These are phyloP conservation scores for Centella asiatica DNA, from an alignment of 129 eudicot genomes.

Conservation along the genomic window DNA sequence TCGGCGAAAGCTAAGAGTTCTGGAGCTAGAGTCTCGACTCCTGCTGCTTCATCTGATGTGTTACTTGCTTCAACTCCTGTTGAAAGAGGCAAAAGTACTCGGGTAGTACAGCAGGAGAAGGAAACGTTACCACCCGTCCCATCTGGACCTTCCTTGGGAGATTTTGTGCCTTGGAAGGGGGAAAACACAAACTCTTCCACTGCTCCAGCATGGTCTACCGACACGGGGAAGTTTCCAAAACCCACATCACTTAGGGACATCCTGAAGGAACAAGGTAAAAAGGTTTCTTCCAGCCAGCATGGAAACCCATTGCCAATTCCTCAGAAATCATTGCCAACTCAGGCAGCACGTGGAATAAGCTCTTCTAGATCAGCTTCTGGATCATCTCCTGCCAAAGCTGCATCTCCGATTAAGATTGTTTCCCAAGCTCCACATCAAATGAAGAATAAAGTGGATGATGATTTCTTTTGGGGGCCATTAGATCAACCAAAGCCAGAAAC, in stretches of 20 bases:
- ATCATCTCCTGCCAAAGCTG: constrained; percentile 58
- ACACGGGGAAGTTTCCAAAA: constrained; percentile 46
- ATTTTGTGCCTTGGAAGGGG: constrained; percentile 89
- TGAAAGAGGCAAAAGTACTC: constrained; percentile 50
- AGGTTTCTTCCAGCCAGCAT: constrained; percentile 31
- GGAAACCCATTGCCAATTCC: constrained; percentile 31
- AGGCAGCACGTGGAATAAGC: constrained; percentile 41
- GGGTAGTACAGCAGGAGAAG: constrained; percentile 43
- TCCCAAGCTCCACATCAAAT: constrained; percentile 35
- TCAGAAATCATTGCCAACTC: constrained; percentile 38
- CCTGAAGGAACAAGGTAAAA: constrained; percentile 72
- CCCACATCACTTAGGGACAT: constrained; percentile 80
- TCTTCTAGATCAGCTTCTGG: constrained; percentile 43
- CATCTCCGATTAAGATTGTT: constrained; percentile 39
- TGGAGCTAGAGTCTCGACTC: constrained; percentile 40
- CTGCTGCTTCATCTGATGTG: constrained; percentile 37
- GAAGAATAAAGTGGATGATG: constrained; percentile 69
- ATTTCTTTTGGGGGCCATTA: constrained; percentile 92
- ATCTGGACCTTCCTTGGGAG: constrained; percentile 84
- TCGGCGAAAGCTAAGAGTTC: constrained; percentile 71
- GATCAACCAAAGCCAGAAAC: constrained; percentile 81
- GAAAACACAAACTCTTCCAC: constrained; percentile 49
- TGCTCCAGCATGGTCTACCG: constrained; percentile 94
- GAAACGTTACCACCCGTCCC: constrained; percentile 62
- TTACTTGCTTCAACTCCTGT: constrained; percentile 40